These are phyloP conservation scores for Paramecium octaurelia DNA, from an alignment of 73 alveolate species.

Conservation along the genomic window DNA sequence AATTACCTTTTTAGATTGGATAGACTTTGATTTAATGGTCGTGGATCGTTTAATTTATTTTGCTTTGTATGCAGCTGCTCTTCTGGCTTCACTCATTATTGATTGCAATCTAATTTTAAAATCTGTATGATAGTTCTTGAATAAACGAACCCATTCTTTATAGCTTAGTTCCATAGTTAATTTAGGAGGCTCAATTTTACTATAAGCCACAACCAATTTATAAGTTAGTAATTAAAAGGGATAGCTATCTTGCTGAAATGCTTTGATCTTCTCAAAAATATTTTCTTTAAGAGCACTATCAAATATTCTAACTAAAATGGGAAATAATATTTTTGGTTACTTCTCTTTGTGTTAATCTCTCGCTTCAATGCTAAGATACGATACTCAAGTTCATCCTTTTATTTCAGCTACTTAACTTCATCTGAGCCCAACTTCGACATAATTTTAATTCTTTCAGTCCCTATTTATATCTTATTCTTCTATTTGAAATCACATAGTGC, in stretches of 20 bases:
- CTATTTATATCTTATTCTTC: neutral
- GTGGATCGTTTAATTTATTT: neutral
- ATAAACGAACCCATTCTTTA: neutral
- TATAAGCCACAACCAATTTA: neutral
- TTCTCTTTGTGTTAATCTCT: neutral
- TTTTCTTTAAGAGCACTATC: neutral
- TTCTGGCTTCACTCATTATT: neutral
- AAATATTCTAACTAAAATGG: neutral
- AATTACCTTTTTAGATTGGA: neutral
- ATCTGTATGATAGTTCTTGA: neutral
- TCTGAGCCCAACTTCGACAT: neutral
- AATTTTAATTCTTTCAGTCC: neutral
- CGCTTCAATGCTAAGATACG: neutral
- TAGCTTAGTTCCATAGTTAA: neutral
- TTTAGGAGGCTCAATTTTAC: neutral
- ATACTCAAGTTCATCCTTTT: neutral
- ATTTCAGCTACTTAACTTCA: neutral
- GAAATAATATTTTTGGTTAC: neutral
- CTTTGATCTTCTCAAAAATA: neutral
- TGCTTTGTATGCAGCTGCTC: slow-evolving; percentile 14
- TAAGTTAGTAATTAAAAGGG: neutral
- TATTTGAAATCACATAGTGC: neutral
- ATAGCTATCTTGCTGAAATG: neutral
- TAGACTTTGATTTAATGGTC: neutral
- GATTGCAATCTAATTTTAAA: neutral